Evolutionary conservation across 305 asterid species (phyloP).

Genomic region (Fraxinus greggii): DNA sequence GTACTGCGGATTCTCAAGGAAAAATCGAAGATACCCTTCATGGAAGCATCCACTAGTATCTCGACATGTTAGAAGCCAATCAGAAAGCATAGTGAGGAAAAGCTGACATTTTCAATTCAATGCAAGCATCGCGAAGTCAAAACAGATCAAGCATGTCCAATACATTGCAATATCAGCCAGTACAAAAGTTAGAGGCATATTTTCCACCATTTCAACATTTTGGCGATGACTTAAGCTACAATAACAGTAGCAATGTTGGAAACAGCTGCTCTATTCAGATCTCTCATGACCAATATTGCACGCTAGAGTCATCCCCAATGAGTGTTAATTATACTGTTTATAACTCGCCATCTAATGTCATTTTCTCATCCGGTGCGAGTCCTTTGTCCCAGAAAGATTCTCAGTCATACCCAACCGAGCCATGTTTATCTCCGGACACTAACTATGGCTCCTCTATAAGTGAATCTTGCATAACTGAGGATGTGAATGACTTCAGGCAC

Average conservation of each 20-base stretch:
- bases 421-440: slow-evolving; percentile 33
- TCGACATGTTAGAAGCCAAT: neutral
- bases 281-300: slow-evolving; percentile 44
- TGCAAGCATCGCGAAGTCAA: slow-evolving; percentile 51
- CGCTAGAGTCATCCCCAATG: slow-evolving; percentile 64
- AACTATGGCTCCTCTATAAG: slow-evolving; percentile 45
- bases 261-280: slow-evolving; percentile 35
- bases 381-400: slow-evolving; percentile 50
- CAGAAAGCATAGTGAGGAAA: neutral
- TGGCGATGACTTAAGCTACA: slow-evolving; percentile 36
- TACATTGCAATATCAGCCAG: slow-evolving; percentile 43
- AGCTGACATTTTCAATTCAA: slow-evolving; percentile 16
- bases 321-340: slow-evolving; percentile 17
- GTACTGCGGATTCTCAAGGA: neutral
- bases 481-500: slow-evolving; percentile 45
- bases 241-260: slow-evolving; percentile 20
- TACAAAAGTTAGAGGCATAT: slow-evolving; percentile 44
- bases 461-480: slow-evolving; percentile 50
- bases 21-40: neutral
- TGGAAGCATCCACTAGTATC: neutral
- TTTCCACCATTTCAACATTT: slow-evolving; percentile 44
- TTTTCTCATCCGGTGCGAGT: slow-evolving; percentile 51
- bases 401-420: slow-evolving; percentile 29
- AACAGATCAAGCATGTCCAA: slow-evolving; percentile 46
- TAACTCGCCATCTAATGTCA: slow-evolving; percentile 25